These are phyloP conservation scores for Aspergillus phoenicis DNA, from an alignment of 2,329 filamentous ascomycete species.

Conservation along the genomic window DNA sequence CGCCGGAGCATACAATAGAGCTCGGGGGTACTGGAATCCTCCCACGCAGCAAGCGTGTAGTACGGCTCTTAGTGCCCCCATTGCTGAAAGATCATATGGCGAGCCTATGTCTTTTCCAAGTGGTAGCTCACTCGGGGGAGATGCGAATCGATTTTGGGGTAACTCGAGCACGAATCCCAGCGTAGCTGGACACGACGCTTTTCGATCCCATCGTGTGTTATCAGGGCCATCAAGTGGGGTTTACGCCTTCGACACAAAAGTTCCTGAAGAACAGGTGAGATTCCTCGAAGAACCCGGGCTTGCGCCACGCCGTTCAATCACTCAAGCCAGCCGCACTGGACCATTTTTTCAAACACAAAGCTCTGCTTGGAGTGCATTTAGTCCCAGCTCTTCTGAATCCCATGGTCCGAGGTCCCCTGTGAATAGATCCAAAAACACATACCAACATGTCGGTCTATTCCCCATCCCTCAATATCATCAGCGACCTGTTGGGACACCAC, in stretches of 20 bases:
- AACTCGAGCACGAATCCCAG: constrained; percentile 24
- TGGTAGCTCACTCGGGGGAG: constrained; percentile 27
- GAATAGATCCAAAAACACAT: constrained; percentile 34
- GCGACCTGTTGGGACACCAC: constrained; percentile 63
- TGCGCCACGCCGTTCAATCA: constrained; percentile 32
- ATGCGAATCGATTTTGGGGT: constrained; percentile 37
- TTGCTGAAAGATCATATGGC: constrained; percentile 32
- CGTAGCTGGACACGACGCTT: constrained; percentile 23
- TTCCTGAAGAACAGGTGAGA: constrained; percentile 34
- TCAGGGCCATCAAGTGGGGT: constrained; percentile 36
- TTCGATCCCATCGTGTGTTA: constrained; percentile 38
- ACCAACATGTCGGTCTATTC: constrained; percentile 41
- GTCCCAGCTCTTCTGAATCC: constrained; percentile 27
- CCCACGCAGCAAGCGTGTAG: constrained; percentile 33
- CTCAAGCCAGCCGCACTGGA: constrained; percentile 35
- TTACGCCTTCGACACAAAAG: constrained; percentile 33
- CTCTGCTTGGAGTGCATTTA: constrained; percentile 39
- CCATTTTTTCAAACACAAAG: constrained; percentile 38
- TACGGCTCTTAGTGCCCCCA: constrained; percentile 24
- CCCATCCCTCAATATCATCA: constrained; percentile 51
- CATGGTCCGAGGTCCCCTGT: constrained; percentile 31
- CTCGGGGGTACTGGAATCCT: constrained; percentile 37
- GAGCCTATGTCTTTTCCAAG: constrained; percentile 27
- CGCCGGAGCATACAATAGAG: constrained; percentile 44
- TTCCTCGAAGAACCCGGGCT: constrained; percentile 30